Evolutionary conservation across 495 filamentous ascomycete species (phyloP).

Genomic region (Hyaloscypha hepaticicola): DNA sequence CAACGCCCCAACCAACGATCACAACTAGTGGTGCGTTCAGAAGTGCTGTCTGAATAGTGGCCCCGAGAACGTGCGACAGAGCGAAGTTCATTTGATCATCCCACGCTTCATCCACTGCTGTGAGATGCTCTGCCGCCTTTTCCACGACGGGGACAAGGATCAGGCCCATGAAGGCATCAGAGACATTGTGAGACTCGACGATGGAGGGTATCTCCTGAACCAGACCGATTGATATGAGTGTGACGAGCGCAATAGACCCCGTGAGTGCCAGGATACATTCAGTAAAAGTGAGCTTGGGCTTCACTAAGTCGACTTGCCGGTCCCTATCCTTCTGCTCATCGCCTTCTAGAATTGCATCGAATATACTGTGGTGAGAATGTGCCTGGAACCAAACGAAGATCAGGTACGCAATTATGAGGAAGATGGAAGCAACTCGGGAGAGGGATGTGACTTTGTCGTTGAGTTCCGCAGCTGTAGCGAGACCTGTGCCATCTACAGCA

Average conservation of each 20-base stretch:
- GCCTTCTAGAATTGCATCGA: conserved; percentile 58
- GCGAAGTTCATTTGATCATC: conserved; percentile 89
- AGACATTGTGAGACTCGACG: conserved; percentile 56
- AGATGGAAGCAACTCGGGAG: conserved; percentile 71
- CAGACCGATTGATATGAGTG: conserved; percentile 76
- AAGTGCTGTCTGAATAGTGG: conserved; percentile 86
- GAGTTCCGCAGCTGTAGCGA: conserved; percentile 35
- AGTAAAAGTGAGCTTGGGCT: conserved; percentile 72
- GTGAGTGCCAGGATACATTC: conserved; percentile 69
- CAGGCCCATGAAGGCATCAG: conserved; percentile 77
- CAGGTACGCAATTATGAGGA: conserved; percentile 77
- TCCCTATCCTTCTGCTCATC: conserved; percentile 75
- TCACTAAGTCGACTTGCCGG: conserved; percentile 57
- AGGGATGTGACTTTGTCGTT: conserved; percentile 56
- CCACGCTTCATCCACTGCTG: conserved; percentile 88
- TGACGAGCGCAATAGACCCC: conserved; percentile 69
- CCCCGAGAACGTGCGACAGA: conserved; percentile 82
- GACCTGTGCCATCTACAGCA: conserved; percentile 41
- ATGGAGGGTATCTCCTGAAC: conserved; percentile 78
- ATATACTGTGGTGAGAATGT: conserved; percentile 78
- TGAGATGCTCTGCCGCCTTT: conserved; percentile 88
- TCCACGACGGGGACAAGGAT: conserved; percentile 83
- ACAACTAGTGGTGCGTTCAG: conserved; percentile 85
- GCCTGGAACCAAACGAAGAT: conserved; percentile 82
- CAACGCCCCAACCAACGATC: conserved; percentile 80